Evolutionary conservation across 345 rosid genomes (phyloP).

Genomic region (Limnanthes douglasii): DNA sequence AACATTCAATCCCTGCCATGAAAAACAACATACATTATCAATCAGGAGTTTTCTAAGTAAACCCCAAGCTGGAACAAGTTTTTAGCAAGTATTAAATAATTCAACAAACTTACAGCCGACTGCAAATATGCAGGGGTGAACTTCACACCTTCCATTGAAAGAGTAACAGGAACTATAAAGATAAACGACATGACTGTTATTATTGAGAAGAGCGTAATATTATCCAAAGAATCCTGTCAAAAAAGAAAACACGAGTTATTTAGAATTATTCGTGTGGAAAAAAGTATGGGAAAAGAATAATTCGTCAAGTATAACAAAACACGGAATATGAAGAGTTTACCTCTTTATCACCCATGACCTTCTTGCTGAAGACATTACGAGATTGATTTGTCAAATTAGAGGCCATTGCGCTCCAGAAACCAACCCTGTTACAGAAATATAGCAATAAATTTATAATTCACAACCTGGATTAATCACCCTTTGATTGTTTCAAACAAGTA

Average conservation of each 20-base stretch:
- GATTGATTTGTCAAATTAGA: constrained; percentile 80
- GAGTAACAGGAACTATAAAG: constrained; percentile 63
- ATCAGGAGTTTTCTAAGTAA: neutral
- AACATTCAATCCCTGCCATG: constrained; percentile 58
- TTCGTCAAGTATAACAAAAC: no score
- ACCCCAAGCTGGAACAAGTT: neutral
- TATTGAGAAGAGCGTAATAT: constrained; percentile 95
- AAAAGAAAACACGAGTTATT: constrained; percentile 3
- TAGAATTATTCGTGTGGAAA: no score
- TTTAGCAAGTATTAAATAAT: no score
- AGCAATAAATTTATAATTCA: constrained; percentile 1
- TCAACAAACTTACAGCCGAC: constrained; percentile 74
- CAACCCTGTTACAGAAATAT: constrained; percentile 35
- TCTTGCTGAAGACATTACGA: constrained; percentile 86
- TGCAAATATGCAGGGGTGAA: constrained; percentile 80
- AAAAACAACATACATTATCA: constrained; percentile 2
- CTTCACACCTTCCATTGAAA: constrained; percentile 78
- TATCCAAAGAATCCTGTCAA: constrained; percentile 84
- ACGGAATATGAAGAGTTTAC: no score
- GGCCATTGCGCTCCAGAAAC: constrained; percentile 89
- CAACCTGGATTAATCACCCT: neutral
- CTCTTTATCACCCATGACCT: constrained; percentile 93
- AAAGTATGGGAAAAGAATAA: no score
- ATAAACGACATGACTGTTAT: constrained; percentile 90
- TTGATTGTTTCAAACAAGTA: no score